phyloP scores from a whole-genome alignment of 371 early-diverging fungal genomes.

The Syncephalastrum monosporum region DNA sequence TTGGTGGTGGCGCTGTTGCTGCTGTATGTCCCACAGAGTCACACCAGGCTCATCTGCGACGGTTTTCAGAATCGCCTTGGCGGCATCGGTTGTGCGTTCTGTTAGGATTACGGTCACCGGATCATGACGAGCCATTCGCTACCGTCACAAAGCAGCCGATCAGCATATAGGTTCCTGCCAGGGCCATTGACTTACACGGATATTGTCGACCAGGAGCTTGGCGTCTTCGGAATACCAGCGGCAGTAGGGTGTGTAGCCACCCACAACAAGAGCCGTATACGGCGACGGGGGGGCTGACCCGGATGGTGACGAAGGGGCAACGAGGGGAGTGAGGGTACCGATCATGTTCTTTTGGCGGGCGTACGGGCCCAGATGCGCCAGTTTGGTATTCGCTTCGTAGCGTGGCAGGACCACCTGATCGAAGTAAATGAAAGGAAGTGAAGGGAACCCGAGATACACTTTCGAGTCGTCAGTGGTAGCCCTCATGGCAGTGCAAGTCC shows the following conservation, averaged over 20 bases:
- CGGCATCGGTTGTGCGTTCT: slow-evolving; percentile 33
- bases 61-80: too few species aligned
- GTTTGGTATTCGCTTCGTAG: slow-evolving; percentile 44
- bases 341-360: slow-evolving; percentile 46
- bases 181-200: slow-evolving; percentile 22
- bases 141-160: neutral
- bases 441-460: slow-evolving; percentile 46
- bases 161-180: neutral
- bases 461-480: neutral
- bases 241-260: slow-evolving; percentile 39
- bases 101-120: slow-evolving; percentile 33
- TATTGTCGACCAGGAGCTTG: slow-evolving; percentile 25
- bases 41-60: slow-evolving; percentile 6
- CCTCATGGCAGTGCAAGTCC: too few species aligned
- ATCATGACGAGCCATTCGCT: slow-evolving; percentile 35
- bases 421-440: slow-evolving; percentile 44
- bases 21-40: slow-evolving; percentile 26
- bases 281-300: too few species aligned
- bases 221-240: slow-evolving; percentile 53
- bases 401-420: slow-evolving; percentile 44
- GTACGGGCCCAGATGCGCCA: slow-evolving; percentile 43
- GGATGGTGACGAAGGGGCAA: too few species aligned
- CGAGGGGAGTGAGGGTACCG: slow-evolving; percentile 13
- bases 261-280: slow-evolving; percentile 29
- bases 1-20: neutral